phyloP scores from a whole-genome alignment of 2,329 filamentous ascomycete genomes.

The Escovopsis sp. region DNA sequence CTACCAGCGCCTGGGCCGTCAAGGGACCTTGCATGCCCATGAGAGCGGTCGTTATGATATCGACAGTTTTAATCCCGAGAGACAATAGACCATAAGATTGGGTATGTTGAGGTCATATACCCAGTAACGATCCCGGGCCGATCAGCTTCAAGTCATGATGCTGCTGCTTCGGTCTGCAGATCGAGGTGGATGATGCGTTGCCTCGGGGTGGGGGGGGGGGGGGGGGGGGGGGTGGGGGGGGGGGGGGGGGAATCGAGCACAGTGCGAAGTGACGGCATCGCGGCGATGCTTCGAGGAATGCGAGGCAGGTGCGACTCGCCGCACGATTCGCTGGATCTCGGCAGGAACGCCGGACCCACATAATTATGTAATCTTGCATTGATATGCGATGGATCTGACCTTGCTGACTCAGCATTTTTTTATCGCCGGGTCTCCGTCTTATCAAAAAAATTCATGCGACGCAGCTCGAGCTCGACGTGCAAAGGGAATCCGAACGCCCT shows the following conservation, averaged over 20 bases:
- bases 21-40: constrained; percentile 43
- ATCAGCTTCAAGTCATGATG: no score
- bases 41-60: no score
- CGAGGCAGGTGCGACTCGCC: no score
- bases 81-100: constrained; percentile 1
- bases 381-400: no score
- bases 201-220: no score
- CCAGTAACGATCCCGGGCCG: no score
- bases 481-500: no score
- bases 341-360: background rate
- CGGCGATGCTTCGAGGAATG: no score
- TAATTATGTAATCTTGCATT: background rate
- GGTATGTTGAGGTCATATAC: background rate
- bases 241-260: no score
- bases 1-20: constrained; percentile 41
- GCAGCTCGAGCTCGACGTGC: background rate
- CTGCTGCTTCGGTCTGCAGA: no score
- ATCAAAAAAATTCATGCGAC: constrained; percentile 6
- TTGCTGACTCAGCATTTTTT: background rate
- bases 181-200: no score
- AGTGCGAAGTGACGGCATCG: background rate
- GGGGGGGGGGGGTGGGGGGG: no score
- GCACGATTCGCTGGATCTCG: background rate
- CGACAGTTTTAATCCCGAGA: background rate
- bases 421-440: background rate